Evolutionary conservation across 2,329 filamentous ascomycete genomes (phyloP).

Genomic region (Exophiala sp.): DNA sequence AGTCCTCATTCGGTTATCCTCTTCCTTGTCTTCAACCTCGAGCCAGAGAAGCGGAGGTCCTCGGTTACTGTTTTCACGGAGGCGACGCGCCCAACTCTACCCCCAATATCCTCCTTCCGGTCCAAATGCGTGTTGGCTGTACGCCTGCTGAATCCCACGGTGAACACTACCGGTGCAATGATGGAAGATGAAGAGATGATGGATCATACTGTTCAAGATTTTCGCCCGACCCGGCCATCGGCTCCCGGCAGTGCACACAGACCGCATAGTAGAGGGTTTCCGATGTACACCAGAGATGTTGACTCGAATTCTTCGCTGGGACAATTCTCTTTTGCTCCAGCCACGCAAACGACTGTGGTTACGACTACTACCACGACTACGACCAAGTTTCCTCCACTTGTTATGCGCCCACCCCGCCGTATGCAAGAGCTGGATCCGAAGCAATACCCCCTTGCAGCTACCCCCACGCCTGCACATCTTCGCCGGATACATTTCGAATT

Average conservation of each 20-base stretch:
- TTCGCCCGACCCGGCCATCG: constrained; percentile 28
- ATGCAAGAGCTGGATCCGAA: constrained; percentile 73
- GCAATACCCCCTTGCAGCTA: constrained; percentile 79
- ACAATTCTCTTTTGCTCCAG: constrained; percentile 57
- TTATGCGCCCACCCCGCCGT: constrained; percentile 66
- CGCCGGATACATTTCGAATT: constrained; percentile 70
- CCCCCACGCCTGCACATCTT: constrained; percentile 73
- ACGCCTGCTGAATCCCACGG: background rate
- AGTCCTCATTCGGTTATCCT: background rate
- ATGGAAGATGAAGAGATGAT: constrained; percentile 20
- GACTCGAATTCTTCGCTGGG: constrained; percentile 44
- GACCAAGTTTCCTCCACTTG: constrained; percentile 72
- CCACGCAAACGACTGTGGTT: constrained; percentile 62
- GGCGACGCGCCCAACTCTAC: constrained; percentile 7
- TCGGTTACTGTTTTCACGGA: background rate
- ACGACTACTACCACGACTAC: constrained; percentile 90
- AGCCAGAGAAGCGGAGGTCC: no score
- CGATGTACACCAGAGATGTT: constrained; percentile 25
- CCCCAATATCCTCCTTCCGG: background rate
- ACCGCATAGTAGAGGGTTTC: constrained; percentile 12
- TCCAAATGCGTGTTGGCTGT: constrained; percentile 9
- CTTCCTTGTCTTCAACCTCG: no score
- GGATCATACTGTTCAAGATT: constrained; percentile 17
- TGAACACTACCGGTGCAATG: constrained; percentile 7
- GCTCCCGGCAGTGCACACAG: constrained; percentile 2